Conservation (phyloP, 306 rosid genomes). For the Ziziphus jujuba region DNA sequence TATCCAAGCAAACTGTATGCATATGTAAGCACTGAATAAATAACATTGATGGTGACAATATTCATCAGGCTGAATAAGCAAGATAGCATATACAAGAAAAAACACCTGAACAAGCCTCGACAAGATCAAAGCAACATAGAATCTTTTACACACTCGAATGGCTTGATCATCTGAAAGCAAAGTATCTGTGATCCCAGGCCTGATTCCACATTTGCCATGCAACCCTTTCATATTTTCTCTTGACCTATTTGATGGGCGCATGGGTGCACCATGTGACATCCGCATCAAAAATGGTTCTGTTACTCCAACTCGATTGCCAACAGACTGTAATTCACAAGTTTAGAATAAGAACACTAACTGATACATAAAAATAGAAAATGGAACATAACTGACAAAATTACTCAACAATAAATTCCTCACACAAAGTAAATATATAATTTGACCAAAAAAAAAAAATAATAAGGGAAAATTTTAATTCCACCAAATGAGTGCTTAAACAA, state of each 20-base stretch:
- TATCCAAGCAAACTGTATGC: not conserved
- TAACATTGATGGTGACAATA: not conserved
- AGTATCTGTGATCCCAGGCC: slow-evolving; percentile 33
- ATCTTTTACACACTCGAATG: slow-evolving; percentile 84
- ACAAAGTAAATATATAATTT: slow-evolving; percentile 6
- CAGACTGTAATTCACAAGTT: slow-evolving; percentile 60
- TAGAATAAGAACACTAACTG: slow-evolving; percentile 14
- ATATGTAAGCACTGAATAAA: not conserved
- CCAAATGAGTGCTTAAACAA: no score
- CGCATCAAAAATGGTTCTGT: slow-evolving; percentile 91
- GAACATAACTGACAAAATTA: slow-evolving; percentile 4
- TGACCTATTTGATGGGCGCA: slow-evolving; percentile 51
- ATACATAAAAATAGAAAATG: slow-evolving; percentile 19
- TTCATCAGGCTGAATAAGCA: slow-evolving; percentile 12
- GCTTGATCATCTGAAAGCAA: slow-evolving; percentile 65
- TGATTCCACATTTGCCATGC: slow-evolving; percentile 43
- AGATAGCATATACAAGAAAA: slow-evolving; percentile 17
- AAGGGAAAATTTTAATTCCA: not conserved
- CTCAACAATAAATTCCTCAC: slow-evolving; percentile 6
- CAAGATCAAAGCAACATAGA: slow-evolving; percentile 91
- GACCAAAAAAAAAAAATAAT: not conserved
- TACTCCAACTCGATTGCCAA: slow-evolving; percentile 91
- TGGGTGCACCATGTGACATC: slow-evolving; percentile 95
- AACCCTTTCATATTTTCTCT: slow-evolving; percentile 43
- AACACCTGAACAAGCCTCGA: slow-evolving; percentile 90